These are phyloP conservation scores for Nakazawaea anatomiae DNA, from an alignment of 805 yeast genomes.

Conservation along the genomic window DNA sequence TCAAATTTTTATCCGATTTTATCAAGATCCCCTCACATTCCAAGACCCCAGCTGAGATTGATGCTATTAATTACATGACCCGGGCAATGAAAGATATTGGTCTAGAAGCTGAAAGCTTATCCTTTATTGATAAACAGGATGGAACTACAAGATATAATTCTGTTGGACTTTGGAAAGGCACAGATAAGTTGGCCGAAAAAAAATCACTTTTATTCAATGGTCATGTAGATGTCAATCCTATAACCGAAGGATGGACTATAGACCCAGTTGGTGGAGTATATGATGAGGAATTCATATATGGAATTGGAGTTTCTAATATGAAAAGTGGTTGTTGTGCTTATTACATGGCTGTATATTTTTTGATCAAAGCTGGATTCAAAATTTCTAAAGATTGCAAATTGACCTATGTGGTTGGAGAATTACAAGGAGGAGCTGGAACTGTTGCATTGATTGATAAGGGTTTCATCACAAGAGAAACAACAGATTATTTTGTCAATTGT, in stretches of 20 bases:
- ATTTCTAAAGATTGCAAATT: conserved; percentile 22
- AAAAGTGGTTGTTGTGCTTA: conserved; percentile 27
- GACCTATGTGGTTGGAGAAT: conserved; percentile 22
- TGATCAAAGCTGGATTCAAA: conserved; percentile 23
- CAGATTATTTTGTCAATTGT: conserved; percentile 24
- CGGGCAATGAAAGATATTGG: conserved; percentile 20
- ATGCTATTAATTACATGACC: conserved; percentile 23
- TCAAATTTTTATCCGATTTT: conserved; percentile 22
- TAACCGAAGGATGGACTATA: conserved; percentile 26
- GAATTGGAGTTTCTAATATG: conserved; percentile 27
- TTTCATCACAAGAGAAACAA: conserved; percentile 18
- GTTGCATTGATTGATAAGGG: conserved; percentile 19
- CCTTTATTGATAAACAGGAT: conserved; percentile 19
- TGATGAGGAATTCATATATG: conserved; percentile 22
- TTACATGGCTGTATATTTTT: conserved; percentile 24
- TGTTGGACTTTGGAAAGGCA: conserved; percentile 24
- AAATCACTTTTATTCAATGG: conserved; percentile 23
- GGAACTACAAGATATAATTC: conserved; percentile 21
- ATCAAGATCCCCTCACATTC: conserved; percentile 25
- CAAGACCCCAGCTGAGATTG: conserved; percentile 19
- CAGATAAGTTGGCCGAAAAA: conserved; percentile 15
- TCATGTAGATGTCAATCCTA: conserved; percentile 26
- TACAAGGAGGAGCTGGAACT: conserved; percentile 28
- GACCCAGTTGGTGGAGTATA: conserved; percentile 23
- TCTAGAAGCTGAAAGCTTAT: conserved; percentile 17